Evolutionary conservation across 164 flowering plant genomes (phyloP).

Genomic region (Cinnamomum micranthum): DNA sequence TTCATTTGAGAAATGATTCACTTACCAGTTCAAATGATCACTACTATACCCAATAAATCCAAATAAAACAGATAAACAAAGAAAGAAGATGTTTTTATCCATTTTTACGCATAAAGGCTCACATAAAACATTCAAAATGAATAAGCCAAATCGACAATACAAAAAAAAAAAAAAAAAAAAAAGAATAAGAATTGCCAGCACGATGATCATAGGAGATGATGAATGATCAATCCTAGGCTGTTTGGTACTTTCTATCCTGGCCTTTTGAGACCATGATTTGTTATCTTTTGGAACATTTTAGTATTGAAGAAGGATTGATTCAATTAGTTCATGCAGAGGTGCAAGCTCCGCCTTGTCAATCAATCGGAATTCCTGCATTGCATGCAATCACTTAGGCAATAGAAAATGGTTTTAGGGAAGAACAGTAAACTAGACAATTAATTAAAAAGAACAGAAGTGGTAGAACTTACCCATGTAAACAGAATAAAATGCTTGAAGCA

Average conservation of each 20-base stretch:
- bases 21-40: not conserved
- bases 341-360: slow-evolving; percentile 70
- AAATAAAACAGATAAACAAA: not conserved
- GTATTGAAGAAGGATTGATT: slow-evolving; percentile 36
- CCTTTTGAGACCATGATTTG: not conserved
- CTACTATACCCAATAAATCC: too few species aligned
- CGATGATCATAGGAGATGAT: not conserved
- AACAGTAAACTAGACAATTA: not conserved
- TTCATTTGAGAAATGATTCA: not conserved
- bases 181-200: not conserved
- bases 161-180: too few species aligned
- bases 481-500: slow-evolving; percentile 25
- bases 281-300: not conserved
- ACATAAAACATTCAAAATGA: not conserved
- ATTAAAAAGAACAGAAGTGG: not conserved
- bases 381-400: not conserved
- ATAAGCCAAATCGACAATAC: not conserved
- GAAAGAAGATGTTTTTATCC: not conserved
- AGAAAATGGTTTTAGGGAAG: not conserved
- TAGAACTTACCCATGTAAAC: slow-evolving; percentile 17
- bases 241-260: too few species aligned
- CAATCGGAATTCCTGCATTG: slow-evolving; percentile 66
- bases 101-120: not conserved
- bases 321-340: slow-evolving; percentile 61
- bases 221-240: not conserved